These are phyloP conservation scores for Kurtzmaniella natalensis DNA, from an alignment of 1,139 yeast species.

Conservation along the genomic window DNA sequence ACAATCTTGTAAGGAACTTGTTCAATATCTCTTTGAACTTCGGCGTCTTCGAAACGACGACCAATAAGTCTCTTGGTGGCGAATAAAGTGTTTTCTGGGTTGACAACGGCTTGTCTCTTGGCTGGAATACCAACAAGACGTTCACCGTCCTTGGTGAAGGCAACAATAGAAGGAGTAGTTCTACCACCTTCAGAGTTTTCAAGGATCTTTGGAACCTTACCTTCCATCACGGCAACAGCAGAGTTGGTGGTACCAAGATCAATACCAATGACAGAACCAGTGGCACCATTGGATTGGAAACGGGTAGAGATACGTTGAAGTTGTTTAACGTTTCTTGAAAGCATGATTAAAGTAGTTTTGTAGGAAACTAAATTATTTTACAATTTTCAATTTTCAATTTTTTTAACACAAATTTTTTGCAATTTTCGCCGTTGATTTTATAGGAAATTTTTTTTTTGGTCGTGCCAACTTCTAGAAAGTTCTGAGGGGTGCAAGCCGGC, in stretches of 20 bases:
- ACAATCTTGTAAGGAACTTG: constrained; percentile 97
- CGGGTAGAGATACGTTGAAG: constrained; percentile 47
- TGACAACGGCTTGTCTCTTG: constrained; percentile 97
- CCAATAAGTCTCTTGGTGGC: constrained; percentile 99
- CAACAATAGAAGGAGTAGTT: constrained; percentile 98
- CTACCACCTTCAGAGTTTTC: constrained; percentile 99
- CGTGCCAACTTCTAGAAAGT: constrained; percentile 1
- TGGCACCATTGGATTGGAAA: constrained; percentile 48
- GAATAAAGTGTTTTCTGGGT: constrained; percentile 95
- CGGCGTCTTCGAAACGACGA: constrained; percentile 92
- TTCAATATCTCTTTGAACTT: constrained; percentile 94
- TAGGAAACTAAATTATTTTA: constrained; percentile 1
- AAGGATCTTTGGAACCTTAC: constrained; percentile 91
- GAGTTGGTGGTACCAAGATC: constrained; percentile 99
- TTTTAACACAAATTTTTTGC: neutral
- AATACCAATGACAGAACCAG: constrained; percentile 91
- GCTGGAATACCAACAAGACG: constrained; percentile 98
- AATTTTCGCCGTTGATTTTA: constrained; percentile 1
- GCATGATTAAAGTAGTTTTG: constrained; percentile 33
- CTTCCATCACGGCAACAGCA: constrained; percentile 98
- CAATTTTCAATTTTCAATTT: neutral
- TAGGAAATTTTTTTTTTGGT: neutral
- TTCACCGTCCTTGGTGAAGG: constrained; percentile 91
- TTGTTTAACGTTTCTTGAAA: constrained; percentile 26
- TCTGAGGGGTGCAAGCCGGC: too few species aligned